phyloP scores from a whole-genome alignment of 805 yeast genomes.

The Cyberlindnera maritima region DNA sequence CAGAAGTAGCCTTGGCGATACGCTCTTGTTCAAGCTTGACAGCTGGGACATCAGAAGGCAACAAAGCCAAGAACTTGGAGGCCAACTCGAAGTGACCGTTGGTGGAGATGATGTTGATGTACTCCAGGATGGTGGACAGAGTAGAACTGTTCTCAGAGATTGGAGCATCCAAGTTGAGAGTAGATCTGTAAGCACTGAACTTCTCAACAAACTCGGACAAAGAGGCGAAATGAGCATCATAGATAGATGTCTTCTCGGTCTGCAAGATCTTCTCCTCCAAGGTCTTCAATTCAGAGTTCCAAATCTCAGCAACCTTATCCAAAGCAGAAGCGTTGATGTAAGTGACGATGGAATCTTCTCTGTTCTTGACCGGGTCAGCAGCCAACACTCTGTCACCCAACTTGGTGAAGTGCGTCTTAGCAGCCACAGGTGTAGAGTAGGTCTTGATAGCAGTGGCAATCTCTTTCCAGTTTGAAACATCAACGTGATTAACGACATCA shows the following conservation, averaged over 20 bases:
- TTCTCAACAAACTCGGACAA: slow-evolving; percentile 82
- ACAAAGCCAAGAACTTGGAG: slow-evolving; percentile 56
- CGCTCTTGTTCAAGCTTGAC: slow-evolving; percentile 77
- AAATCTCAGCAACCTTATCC: slow-evolving; percentile 73
- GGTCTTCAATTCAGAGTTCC: slow-evolving; percentile 73
- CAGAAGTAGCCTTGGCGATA: slow-evolving; percentile 57
- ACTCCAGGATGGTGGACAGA: slow-evolving; percentile 66
- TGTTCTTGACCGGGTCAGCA: slow-evolving; percentile 43
- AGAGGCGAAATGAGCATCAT: slow-evolving; percentile 82
- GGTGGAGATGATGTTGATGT: slow-evolving; percentile 73
- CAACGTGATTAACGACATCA: slow-evolving; percentile 77
- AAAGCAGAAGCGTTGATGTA: slow-evolving; percentile 80
- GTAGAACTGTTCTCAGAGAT: slow-evolving; percentile 29
- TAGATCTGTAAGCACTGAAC: slow-evolving; percentile 67
- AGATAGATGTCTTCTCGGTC: slow-evolving; percentile 50
- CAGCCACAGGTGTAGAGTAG: slow-evolving; percentile 47
- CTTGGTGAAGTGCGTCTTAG: slow-evolving; percentile 52
- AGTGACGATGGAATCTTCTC: slow-evolving; percentile 74
- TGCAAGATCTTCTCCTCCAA: slow-evolving; percentile 41
- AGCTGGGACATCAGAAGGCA: slow-evolving; percentile 74
- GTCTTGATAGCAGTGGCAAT: slow-evolving; percentile 69
- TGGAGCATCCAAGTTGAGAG: slow-evolving; percentile 34
- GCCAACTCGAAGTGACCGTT: slow-evolving; percentile 86
- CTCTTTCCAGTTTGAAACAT: slow-evolving; percentile 78
- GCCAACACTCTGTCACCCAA: slow-evolving; percentile 76